Evolutionary conservation across 2,329 filamentous ascomycete species (phyloP), one percentile per base, ranked within the genome.

Genomic region (Dactylellina cionopaga): DNA sequence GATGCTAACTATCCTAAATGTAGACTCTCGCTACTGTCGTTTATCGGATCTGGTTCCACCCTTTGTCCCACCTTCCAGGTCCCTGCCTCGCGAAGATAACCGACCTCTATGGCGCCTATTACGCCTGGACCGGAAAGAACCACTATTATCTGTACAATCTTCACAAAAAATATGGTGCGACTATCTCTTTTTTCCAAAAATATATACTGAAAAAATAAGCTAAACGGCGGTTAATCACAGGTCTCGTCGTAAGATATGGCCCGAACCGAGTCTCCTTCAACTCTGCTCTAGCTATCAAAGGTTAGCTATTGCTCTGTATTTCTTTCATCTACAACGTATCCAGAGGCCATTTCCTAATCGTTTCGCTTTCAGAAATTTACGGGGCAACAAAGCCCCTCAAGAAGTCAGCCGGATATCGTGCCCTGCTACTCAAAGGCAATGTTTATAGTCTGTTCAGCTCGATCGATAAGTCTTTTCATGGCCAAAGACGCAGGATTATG

Each of bases 71-170:
- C 66, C 89, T 89, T 74, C 88, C 88, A 0, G 88, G 88, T 1
- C 89, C 88, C 0, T 80, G 88, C 49, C 78, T 89, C 41, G 87
- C 86, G 65, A 88, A 86, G 77, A 80, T 89, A 75, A 88, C 87
- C n/a, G 84, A 88, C 76, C 68, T 77, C 39, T 79, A 77, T 47
- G 71, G 88, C 78, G 85, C 90, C 27, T 93, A 91, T 79, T 88
- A 92, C 76, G 89, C 90, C 49, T 90, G 88, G 80, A 89, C 87
- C 77, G 91, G 90, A 56, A 88, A 90, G 75, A 85, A 90, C 0
- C 90, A 93, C 78, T 84, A 93, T 15, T 87, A 90, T 77, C 88
- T 92, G 77, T 88, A 88, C 82, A 83, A 85, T 27, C 83, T 89
- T 76, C 92, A 96, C 79, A 82, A 88, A 76, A 84, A 85, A 78